Evolutionary conservation across 805 yeast genomes (phyloP), one percentile per base, ranked within the genome.

Genomic region (Hanseniaspora nectarophila): DNA sequence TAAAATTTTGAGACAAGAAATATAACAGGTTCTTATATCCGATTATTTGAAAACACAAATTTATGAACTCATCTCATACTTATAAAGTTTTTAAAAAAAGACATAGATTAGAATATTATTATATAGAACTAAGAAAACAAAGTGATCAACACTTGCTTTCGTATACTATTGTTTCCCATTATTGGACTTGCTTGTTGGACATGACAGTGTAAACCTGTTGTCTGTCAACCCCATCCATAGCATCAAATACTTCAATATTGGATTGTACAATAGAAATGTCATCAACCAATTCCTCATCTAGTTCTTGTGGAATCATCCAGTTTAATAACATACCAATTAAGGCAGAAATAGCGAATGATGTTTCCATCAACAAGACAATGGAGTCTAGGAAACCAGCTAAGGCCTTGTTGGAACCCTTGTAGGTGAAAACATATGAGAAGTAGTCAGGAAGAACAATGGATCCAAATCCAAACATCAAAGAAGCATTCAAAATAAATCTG

Each of bases 321-420:
- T 83, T 82, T 52, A 81, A 67, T 38, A 82, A 64, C 45, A 82
- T 72, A 1, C 80, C 85, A 34, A 80, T 61, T 55, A 83, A 68
- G 13, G 87, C 90, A 40, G 82, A 74, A 28, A 82, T 69, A 20
- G 89, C 85, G 61, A 78, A 82, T 15, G 86, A 82, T 4, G 86
- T 79, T 62, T 81, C 84, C 78, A 81, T 75, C 45, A 83, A 80
- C 54, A 83, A 72, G 23, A 74, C 71, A 53, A 83, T 78, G 43
- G 89, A 89, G 60, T 81, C 76, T 48, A 77, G 67, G 65, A 83
- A 78, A 0, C 90, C 89, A 44, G 60, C 58, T 43, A 81, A 70
- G 1, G 77, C 71, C 24, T 62, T 59, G 67, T 83, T 82, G 57
- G 61, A 60, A n/a, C 89, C 89, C 2, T 61, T 51, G 67, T 83